Evolutionary conservation across 2,329 filamentous ascomycete species (phyloP).

Genomic region (Diaporthe sp.): DNA sequence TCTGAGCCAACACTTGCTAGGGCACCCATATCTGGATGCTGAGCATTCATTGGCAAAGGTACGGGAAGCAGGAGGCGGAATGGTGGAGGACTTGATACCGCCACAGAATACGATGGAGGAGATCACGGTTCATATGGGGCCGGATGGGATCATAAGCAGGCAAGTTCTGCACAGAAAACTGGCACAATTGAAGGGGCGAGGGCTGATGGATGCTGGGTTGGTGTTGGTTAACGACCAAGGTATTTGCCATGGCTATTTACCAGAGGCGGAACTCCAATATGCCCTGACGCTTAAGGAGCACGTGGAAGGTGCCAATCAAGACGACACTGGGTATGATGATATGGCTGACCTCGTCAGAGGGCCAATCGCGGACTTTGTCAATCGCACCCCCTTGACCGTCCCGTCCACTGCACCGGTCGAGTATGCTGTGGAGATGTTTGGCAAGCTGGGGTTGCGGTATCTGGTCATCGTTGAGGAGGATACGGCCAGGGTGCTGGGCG

Average conservation of each 20-base stretch:
- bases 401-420: conserved; percentile 67
- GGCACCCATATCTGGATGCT: conserved; percentile 69
- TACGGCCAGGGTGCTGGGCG: conserved; percentile 62
- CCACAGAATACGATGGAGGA: conserved; percentile 67
- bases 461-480: conserved; percentile 67
- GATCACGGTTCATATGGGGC: conserved; percentile 64
- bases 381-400: conserved; percentile 65
- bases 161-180: conserved; percentile 60
- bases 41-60: conserved; percentile 59
- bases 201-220: conserved; percentile 69
- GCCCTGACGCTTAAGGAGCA: conserved; percentile 53
- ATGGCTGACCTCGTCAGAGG: conserved; percentile 51
- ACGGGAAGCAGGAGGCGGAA: conserved; percentile 45
- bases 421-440: conserved; percentile 72
- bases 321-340: conserved; percentile 42
- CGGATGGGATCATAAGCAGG: conserved; percentile 57
- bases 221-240: conserved; percentile 64
- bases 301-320: conserved; percentile 38
- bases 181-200: conserved; percentile 59
- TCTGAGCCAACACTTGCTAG: conserved; percentile 69
- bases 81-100: conserved; percentile 64
- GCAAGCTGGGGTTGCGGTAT: conserved; percentile 67
- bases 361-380: conserved; percentile 62
- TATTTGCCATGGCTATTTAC: conserved; percentile 68
- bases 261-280: conserved; percentile 66